Evolutionary conservation across 140 eudicot genomes (phyloP).

Genomic region (Bidens hawaiensis): DNA sequence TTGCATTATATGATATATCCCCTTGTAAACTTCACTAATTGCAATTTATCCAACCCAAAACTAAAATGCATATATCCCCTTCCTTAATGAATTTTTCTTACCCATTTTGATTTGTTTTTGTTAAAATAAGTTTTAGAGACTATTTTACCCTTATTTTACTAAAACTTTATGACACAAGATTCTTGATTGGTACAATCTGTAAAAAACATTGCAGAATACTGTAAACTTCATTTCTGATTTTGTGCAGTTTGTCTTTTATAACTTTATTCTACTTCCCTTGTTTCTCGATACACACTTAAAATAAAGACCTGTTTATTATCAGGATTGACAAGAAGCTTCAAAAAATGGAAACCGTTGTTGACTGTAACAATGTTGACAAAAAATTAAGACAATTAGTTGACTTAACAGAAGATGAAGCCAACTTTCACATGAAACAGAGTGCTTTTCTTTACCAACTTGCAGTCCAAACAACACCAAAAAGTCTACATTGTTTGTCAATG

Average conservation of each 20-base stretch:
- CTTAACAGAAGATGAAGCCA: constrained; percentile 93
- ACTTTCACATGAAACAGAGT: constrained; percentile 91
- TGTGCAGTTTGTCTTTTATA: not conserved
- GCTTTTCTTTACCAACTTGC: constrained; percentile 95
- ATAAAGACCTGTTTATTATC: constrained; percentile 3
- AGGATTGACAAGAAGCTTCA: constrained; percentile 63
- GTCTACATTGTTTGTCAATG: constrained; percentile 93
- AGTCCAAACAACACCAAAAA: constrained; percentile 92
- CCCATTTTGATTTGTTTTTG: too few species aligned
- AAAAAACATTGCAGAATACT: not conserved
- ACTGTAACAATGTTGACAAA: constrained; percentile 88
- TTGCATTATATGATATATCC: too few species aligned
- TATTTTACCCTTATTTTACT: too few species aligned
- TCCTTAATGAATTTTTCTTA: too few species aligned
- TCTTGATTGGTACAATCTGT: not conserved
- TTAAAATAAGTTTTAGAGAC: too few species aligned
- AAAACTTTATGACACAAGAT: too few species aligned
- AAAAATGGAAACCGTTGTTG: constrained; percentile 72
- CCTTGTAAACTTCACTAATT: too few species aligned
- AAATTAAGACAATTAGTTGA: constrained; percentile 91
- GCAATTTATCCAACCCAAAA: too few species aligned
- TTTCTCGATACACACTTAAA: not conserved
- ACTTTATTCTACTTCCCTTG: not conserved
- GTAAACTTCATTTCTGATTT: not conserved
- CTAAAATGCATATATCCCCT: too few species aligned